Percentiles rank a stretch among this genome's conserved stretches.
Conservation (phyloP, 2,329 filamentous ascomycete genomes). For the Aspergillus pseudonomiae region DNA sequence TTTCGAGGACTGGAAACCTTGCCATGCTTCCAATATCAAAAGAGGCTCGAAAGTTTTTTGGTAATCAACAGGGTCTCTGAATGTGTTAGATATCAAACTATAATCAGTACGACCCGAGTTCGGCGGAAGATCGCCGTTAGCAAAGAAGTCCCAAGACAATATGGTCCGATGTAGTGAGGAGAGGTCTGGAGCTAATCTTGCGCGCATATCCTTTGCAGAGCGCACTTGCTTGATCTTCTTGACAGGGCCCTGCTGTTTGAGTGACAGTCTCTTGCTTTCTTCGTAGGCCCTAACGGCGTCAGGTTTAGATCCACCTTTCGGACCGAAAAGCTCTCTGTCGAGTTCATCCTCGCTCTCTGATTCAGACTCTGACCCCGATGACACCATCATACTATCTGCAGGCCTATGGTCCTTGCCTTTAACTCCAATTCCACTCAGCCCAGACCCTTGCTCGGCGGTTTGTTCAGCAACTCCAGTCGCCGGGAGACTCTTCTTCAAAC, state of each 20-base stretch:
- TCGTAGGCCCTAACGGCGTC: conserved; percentile 50
- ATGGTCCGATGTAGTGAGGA: conserved; percentile 82
- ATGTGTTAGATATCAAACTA: conserved; percentile 74
- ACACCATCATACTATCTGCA: conserved; percentile 86
- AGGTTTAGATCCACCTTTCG: conserved; percentile 41
- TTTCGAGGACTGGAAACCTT: conserved; percentile 85
- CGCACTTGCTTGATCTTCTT: conserved; percentile 81
- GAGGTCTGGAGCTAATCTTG: conserved; percentile 86
- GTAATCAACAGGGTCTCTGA: conserved; percentile 75
- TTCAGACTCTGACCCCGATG: conserved; percentile 63
- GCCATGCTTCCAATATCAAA: conserved; percentile 91
- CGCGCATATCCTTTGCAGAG: conserved; percentile 90
- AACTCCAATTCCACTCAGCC: conserved; percentile 70
- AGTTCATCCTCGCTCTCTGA: conserved; percentile 78
- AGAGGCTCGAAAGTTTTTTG: conserved; percentile 88
- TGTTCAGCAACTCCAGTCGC: conserved; percentile 55
- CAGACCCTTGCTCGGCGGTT: conserved; percentile 77
- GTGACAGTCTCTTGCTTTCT: conserved; percentile 49
- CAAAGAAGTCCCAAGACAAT: conserved; percentile 93
- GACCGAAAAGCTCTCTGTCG: conserved; percentile 68
- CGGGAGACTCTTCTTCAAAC: conserved; percentile 60
- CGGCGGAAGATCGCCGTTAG: conserved; percentile 82
- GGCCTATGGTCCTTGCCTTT: conserved; percentile 77
- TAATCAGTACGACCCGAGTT: conserved; percentile 70
- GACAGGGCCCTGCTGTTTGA: conserved; percentile 70